phyloP scores from a whole-genome alignment of 2,329 filamentous ascomycete genomes.

The Hypoxylon sp. region DNA sequence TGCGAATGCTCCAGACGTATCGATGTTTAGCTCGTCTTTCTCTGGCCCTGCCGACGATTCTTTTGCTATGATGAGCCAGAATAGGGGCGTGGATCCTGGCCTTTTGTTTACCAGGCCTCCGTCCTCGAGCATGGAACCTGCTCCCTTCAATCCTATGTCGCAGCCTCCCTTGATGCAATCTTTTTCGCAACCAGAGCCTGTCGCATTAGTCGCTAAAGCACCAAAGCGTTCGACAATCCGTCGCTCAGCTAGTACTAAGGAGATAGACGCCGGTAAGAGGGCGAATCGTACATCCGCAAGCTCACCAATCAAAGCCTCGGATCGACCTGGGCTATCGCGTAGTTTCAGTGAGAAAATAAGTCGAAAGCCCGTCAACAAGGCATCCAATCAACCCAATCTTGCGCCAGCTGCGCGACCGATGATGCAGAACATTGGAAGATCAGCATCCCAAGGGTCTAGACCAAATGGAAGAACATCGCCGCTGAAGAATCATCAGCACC shows the following conservation, averaged over 20 bases:
- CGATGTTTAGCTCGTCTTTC: constrained; percentile 61
- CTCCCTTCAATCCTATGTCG: constrained; percentile 55
- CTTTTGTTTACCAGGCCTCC: constrained; percentile 69
- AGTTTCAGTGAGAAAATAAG: constrained; percentile 69
- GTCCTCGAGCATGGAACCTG: constrained; percentile 62
- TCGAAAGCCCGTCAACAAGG: constrained; percentile 60
- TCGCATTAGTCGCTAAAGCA: constrained; percentile 52
- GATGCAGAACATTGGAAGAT: constrained; percentile 52
- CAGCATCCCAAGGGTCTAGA: constrained; percentile 56
- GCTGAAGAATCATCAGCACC: constrained; percentile 66
- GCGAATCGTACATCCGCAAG: constrained; percentile 60
- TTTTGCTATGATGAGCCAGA: constrained; percentile 64
- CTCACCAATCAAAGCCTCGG: constrained; percentile 67
- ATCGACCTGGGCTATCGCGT: constrained; percentile 65
- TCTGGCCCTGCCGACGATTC: constrained; percentile 64
- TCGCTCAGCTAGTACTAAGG: constrained; percentile 63
- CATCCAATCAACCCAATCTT: constrained; percentile 61
- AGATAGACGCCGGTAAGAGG: constrained; percentile 59
- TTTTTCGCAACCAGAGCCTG: constrained; percentile 48
- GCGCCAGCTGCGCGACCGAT: constrained; percentile 62
- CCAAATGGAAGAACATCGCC: constrained; percentile 67
- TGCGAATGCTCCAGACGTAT: constrained; percentile 56
- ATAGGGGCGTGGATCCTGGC: constrained; percentile 70
- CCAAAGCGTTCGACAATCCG: constrained; percentile 58
- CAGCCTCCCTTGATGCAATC: constrained; percentile 50